Conservation (phyloP, 2,329 filamentous ascomycete genomes). For the Pseudogymnoascus sp. region DNA sequence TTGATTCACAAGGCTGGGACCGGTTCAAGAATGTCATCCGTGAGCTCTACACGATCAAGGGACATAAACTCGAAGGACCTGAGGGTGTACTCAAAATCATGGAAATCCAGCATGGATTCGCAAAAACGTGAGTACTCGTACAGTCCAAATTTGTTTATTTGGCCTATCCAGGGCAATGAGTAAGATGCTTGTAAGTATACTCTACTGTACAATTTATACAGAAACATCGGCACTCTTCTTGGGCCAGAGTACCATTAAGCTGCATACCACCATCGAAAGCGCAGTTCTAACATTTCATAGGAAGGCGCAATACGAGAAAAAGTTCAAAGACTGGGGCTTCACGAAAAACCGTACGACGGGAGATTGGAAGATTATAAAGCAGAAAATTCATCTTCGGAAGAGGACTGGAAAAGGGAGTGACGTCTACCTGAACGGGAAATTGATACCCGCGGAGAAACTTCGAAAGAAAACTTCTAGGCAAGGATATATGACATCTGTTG, state of each 20-base stretch:
- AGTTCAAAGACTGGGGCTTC: conserved; percentile 14
- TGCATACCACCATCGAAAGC: neutral
- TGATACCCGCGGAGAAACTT: conserved; percentile 10
- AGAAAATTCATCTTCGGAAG: conserved; percentile 6
- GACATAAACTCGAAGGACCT: conserved; percentile 3
- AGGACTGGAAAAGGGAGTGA: conserved; percentile 9
- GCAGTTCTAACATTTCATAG: neutral
- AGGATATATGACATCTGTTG: neutral
- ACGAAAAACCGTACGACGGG: conserved; percentile 11
- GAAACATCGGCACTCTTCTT: neutral
- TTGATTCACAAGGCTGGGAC: neutral
- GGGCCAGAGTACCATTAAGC: neutral
- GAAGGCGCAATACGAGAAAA: conserved; percentile 15
- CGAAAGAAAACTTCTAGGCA: conserved; percentile 12
- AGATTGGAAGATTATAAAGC: conserved; percentile 11
- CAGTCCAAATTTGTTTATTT: neutral
- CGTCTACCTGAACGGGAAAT: neutral
- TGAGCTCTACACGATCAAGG: conserved; percentile 10
- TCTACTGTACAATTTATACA: neutral
- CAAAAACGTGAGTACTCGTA: conserved; percentile 6
- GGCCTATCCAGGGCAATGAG: neutral
- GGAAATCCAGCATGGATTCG: conserved; percentile 10
- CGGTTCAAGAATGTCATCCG: conserved; percentile 7
- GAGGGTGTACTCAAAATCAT: conserved; percentile 11
- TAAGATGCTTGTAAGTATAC: neutral